Conservation (phyloP, 192 early-diverging fungal genomes). For the Mortierella antarctica region DNA sequence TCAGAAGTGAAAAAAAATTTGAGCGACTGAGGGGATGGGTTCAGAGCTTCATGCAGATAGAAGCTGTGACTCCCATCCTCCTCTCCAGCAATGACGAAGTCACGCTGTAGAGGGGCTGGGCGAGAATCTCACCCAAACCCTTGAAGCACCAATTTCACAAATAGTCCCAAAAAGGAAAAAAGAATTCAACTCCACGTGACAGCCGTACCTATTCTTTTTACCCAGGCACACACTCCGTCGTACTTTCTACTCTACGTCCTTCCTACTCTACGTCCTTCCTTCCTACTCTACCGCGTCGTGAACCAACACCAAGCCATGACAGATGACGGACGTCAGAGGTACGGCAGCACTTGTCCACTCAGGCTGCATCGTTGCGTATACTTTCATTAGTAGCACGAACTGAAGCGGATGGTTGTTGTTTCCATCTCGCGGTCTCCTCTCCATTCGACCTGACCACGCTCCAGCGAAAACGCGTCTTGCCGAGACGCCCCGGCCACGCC, state of each 20-base stretch:
- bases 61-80: no score
- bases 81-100: neutral
- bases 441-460: neutral
- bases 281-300: no score
- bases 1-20: no score
- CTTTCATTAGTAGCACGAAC: slow-evolving; percentile 1
- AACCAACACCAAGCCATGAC: no score
- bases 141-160: neutral
- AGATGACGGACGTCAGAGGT: neutral
- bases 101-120: slow-evolving; percentile 5
- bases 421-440: neutral
- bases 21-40: no score
- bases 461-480: slow-evolving; percentile 1
- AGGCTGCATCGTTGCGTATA: slow-evolving; percentile 2
- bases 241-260: no score
- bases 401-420: neutral
- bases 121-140: neutral
- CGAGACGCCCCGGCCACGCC: slow-evolving; percentile 8
- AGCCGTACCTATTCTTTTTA: no score
- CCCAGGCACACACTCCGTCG: no score
- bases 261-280: no score
- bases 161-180: neutral
- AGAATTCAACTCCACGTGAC: no score
- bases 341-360: neutral
- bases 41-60: no score